Evolutionary conservation across 2,329 filamentous ascomycete genomes (phyloP).

Genomic region (Penicillium sp.): DNA sequence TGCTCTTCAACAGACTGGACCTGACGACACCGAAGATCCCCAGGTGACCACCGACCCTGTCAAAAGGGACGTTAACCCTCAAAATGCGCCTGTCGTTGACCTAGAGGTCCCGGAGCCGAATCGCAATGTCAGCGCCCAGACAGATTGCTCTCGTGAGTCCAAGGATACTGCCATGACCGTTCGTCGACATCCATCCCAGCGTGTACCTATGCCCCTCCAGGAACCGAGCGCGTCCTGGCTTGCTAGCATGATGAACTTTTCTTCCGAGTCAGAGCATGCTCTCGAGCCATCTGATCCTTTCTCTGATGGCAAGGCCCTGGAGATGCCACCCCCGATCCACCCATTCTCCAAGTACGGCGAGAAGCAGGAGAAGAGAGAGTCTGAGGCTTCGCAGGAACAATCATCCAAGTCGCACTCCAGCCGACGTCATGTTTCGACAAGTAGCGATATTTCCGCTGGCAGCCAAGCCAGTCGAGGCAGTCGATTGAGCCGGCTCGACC

Average conservation of each 20-base stretch:
- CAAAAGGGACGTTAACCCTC: constrained; percentile 2
- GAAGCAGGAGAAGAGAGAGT: constrained; percentile 2
- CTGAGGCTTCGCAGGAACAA: neutral
- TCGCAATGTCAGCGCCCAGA: constrained; percentile 34
- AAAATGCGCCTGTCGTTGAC: neutral
- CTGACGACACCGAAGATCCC: neutral
- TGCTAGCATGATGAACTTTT: constrained; percentile 6
- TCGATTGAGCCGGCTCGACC: constrained; percentile 24
- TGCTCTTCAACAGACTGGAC: neutral
- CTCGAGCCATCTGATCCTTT: constrained; percentile 18
- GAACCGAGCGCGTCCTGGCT: constrained; percentile 8
- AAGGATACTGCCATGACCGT: constrained; percentile 33
- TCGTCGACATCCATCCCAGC: constrained; percentile 31
- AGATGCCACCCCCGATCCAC: neutral
- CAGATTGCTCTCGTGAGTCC: constrained; percentile 30
- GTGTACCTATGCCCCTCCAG: constrained; percentile 20
- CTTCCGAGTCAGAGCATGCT: neutral
- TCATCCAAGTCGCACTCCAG: constrained; percentile 13
- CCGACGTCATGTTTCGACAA: constrained; percentile 15
- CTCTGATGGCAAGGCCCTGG: constrained; percentile 17
- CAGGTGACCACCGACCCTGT: constrained; percentile 4
- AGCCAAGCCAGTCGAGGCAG: constrained; percentile 8
- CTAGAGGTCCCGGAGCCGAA: constrained; percentile 8
- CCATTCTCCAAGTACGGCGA: constrained; percentile 4
- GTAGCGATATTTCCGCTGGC: constrained; percentile 2